Evolutionary conservation across 2,329 filamentous ascomycete genomes (phyloP).

Genomic region (Monosporascus sp.): DNA sequence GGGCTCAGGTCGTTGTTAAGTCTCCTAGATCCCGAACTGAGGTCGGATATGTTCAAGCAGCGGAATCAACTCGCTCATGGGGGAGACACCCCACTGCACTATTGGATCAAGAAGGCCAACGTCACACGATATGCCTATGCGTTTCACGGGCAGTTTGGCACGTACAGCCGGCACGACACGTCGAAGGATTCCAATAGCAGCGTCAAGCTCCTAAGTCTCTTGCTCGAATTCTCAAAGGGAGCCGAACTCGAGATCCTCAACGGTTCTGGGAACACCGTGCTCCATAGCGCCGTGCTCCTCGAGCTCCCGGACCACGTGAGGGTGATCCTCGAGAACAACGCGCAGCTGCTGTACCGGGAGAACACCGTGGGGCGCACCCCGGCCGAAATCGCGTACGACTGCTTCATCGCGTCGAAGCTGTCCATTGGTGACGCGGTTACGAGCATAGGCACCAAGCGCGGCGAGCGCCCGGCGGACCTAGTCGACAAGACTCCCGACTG

Average conservation of each 20-base stretch:
- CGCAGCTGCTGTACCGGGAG: conserved; percentile 62
- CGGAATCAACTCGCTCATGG: conserved; percentile 46
- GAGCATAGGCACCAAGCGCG: background rate
- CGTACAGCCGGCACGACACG: background rate
- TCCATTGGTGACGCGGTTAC: conserved; percentile 7
- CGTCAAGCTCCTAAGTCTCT: conserved; percentile 38
- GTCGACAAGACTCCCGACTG: conserved; percentile 3
- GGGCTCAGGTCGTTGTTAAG: conserved; percentile 46
- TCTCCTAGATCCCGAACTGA: conserved; percentile 52
- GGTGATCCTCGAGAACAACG: conserved; percentile 49
- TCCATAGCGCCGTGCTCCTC: conserved; percentile 52
- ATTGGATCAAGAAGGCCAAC: conserved; percentile 41
- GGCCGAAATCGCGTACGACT: conserved; percentile 59
- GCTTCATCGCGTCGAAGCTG: conserved; percentile 38
- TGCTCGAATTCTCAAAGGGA: conserved; percentile 54
- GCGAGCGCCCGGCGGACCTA: background rate
- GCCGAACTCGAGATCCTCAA: conserved; percentile 55
- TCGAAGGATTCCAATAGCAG: conserved; percentile 24
- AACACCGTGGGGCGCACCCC: conserved; percentile 74
- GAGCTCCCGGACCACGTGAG: conserved; percentile 32
- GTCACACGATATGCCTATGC: background rate
- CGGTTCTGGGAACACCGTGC: conserved; percentile 58
- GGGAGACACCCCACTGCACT: conserved; percentile 60
- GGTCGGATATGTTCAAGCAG: conserved; percentile 54
- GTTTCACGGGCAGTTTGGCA: conserved; percentile 1